Evolutionary conservation across 208 protist genomes (phyloP).

Genomic region (Crithidia brevicula): DNA sequence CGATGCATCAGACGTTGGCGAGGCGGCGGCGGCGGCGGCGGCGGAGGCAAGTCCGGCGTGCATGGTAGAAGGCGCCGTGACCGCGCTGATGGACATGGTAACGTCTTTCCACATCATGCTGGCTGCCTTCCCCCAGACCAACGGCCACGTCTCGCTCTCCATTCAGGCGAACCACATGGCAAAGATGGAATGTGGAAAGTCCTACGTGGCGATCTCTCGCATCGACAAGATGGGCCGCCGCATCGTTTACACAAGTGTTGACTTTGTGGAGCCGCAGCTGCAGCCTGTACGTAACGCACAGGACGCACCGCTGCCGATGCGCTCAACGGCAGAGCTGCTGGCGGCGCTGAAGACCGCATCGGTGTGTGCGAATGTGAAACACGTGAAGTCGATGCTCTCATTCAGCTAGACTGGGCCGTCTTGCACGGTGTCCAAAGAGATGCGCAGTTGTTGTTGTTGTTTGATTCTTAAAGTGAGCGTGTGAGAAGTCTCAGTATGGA

Average conservation of each 20-base stretch:
- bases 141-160: constrained; percentile 48
- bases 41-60: too few relatives aligned
- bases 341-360: constrained; percentile 19
- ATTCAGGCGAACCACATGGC: constrained; percentile 47
- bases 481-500: too few relatives aligned
- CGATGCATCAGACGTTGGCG: constrained; percentile 9
- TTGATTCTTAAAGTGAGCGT: too few relatives aligned
- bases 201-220: constrained; percentile 33
- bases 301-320: constrained; percentile 11
- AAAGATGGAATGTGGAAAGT: constrained; percentile 25
- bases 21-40: neutral
- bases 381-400: constrained; percentile 54
- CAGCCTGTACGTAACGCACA: constrained; percentile 4
- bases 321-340: constrained; percentile 27
- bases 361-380: constrained; percentile 51
- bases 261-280: constrained; percentile 41
- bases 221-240: constrained; percentile 60
- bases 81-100: constrained; percentile 41
- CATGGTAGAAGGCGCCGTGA: constrained; percentile 20
- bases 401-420: too few relatives aligned
- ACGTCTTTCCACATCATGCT: constrained; percentile 68
- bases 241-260: constrained; percentile 48
- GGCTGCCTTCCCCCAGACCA: constrained; percentile 23
- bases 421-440: too few relatives aligned
- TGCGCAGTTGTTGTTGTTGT: too few relatives aligned